These are phyloP conservation scores for Arthrobotrys sphaeroides DNA, from an alignment of 2,329 filamentous ascomycete species.

Conservation along the genomic window DNA sequence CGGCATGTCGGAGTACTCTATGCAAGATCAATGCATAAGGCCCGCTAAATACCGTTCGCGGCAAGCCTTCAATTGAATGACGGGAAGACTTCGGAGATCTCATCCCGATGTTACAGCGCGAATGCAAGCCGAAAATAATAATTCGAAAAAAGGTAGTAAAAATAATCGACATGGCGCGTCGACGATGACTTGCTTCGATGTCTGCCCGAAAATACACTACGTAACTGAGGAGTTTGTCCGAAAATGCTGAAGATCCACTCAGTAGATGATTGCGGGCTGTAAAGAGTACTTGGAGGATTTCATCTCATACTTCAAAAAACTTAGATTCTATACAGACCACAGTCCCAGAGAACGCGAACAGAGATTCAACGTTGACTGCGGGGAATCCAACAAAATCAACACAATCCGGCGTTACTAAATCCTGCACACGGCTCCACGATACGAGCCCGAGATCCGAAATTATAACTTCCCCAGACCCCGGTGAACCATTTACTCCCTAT, in stretches of 20 bases:
- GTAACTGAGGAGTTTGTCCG: not conserved
- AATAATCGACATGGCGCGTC: not conserved
- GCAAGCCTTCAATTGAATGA: not conserved
- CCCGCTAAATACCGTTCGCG: not conserved
- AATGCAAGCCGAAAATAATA: not conserved
- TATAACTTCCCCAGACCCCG: not conserved
- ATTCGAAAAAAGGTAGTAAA: too few species aligned
- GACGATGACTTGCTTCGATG: not conserved
- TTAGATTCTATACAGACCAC: not conserved
- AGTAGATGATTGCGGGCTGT: not conserved
- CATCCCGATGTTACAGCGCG: not conserved
- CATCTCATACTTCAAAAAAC: not conserved
- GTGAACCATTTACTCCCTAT: not conserved
- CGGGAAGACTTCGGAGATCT: not conserved
- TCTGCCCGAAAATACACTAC: not conserved
- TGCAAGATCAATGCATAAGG: not conserved
- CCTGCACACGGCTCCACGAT: not conserved
- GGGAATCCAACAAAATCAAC: slow-evolving; percentile 50
- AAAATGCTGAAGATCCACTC: not conserved
- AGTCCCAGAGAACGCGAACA: too few species aligned
- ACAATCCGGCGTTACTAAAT: not conserved
- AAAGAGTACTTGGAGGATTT: not conserved
- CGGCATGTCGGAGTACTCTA: slow-evolving; percentile 13
- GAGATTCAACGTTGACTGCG: not conserved
- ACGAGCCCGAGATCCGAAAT: not conserved